phyloP scores from a whole-genome alignment of 306 rosid species.

The Hylodesmum podocarpum region DNA sequence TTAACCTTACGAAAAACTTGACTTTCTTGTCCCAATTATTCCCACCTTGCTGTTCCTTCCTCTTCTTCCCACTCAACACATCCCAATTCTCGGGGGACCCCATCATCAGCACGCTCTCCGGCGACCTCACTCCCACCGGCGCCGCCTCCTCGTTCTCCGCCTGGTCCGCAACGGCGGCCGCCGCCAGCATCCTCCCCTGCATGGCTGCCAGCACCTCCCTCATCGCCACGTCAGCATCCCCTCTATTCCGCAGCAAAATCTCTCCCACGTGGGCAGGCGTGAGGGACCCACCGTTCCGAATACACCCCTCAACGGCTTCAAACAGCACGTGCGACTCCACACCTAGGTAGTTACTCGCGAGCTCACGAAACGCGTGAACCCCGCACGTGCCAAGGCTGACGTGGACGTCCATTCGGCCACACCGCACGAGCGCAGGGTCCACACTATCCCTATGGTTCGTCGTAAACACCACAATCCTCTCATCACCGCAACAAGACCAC shows the following conservation, averaged over 20 bases:
- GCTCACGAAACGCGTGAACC: conserved; percentile 56
- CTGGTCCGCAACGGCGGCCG: conserved; percentile 22
- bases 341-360: conserved; percentile 62
- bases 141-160: conserved; percentile 41
- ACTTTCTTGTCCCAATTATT: conserved; percentile 49
- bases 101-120: conserved; percentile 72
- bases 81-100: conserved; percentile 88
- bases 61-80: conserved; percentile 50
- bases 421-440: conserved; percentile 78
- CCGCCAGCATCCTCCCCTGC: conserved; percentile 52
- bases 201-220: conserved; percentile 65
- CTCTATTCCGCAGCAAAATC: conserved; percentile 64
- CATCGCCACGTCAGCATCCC: conserved; percentile 60
- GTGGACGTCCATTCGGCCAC: conserved; percentile 91
- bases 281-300: conserved; percentile 65
- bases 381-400: conserved; percentile 82
- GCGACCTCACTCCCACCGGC: conserved; percentile 49
- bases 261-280: conserved; percentile 90
- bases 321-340: conserved; percentile 57
- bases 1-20: conserved; percentile 73
- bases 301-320: conserved; percentile 63
- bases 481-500: conserved; percentile 91
- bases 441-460: conserved; percentile 72
- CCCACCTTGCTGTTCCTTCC: conserved; percentile 40
- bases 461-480: conserved; percentile 76